phyloP scores from a whole-genome alignment of 441 rosid species.

The Erodium texanum region DNA sequence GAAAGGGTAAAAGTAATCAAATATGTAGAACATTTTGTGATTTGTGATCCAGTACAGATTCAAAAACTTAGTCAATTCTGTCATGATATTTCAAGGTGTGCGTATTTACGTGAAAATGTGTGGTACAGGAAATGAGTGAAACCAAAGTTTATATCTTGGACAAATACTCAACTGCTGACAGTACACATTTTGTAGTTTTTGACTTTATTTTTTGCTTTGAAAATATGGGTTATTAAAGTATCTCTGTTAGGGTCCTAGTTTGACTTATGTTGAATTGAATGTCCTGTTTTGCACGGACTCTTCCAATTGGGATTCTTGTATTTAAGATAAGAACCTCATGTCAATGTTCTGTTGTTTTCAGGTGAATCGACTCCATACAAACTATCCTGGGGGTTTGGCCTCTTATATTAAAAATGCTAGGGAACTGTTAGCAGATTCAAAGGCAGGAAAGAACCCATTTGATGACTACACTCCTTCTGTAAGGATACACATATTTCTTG shows the following conservation, averaged over 20 bases:
- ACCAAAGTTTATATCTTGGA: too few species aligned
- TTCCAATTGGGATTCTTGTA: background rate
- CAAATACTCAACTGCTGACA: too few species aligned
- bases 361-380: constrained; percentile 65
- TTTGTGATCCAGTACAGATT: too few species aligned
- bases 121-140: too few species aligned
- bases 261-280: too few species aligned
- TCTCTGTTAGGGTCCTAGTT: too few species aligned
- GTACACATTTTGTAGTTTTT: too few species aligned
- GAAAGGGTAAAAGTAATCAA: too few species aligned
- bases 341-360: constrained; percentile 17
- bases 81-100: too few species aligned
- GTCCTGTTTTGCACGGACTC: background rate
- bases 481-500: constrained; percentile 20
- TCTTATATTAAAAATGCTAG: constrained; percentile 61
- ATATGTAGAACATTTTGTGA: too few species aligned
- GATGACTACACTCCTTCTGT: constrained; percentile 95
- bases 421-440: constrained; percentile 83
- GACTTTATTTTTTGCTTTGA: background rate
- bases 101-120: too few species aligned
- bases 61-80: too few species aligned
- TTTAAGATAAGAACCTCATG: background rate
- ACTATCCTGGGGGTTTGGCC: constrained; percentile 84
- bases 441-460: constrained; percentile 85
- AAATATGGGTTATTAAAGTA: background rate